Base-by-base conservation (phyloP, 108 stramenopile species). In the Skeletonema menzelii region DNA sequence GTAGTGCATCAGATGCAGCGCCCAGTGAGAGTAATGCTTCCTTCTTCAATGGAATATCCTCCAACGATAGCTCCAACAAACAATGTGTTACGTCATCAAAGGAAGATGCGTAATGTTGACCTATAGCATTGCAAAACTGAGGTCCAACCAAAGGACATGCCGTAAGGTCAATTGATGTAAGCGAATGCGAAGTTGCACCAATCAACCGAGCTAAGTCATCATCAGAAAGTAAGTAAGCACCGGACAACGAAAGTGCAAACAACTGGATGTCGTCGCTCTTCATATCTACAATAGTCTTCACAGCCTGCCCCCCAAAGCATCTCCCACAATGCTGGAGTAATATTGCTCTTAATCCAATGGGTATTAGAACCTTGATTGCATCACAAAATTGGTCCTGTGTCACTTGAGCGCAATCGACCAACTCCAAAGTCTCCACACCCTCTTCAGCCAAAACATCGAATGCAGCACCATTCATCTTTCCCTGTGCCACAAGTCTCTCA, bases 211-310 rank as follows among this genome's bases (percentile, higher is more conserved):
- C 86, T 3, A 80, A 78, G 66, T 90, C 85, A 32, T 73, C 80
- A 72, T 94, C 93, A 27, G 80, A 72, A 56, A 94, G 55, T 6
- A 94, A 53, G 67, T 94, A 94, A 46, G 90, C 93, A 28, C 93
- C 93, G 63, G 76, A 76, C 64, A 94, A 84, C 12, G 87, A 85
- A 24, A 94, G 59, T 56, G 87, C 86, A 71, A 76, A 80, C 17
- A 94, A 71, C 53, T 72, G 56, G 69, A 76, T 28, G 8, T 85
- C 67, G 2, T 63, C 73, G 27, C 32, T 46, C 13, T 69, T 59
- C 27, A 76, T 38, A 10, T 66, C 60, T 15, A 74, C 63, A 37
- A 90, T 72, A 10, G 70, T 66, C 20, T 87, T 55, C 7, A 89
- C 86, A 15, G 88, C 85, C 59, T 84, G 69, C 0, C 67, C 59